Conservation (phyloP, 495 filamentous ascomycete species). For the Talaromyces nanjingensis region DNA sequence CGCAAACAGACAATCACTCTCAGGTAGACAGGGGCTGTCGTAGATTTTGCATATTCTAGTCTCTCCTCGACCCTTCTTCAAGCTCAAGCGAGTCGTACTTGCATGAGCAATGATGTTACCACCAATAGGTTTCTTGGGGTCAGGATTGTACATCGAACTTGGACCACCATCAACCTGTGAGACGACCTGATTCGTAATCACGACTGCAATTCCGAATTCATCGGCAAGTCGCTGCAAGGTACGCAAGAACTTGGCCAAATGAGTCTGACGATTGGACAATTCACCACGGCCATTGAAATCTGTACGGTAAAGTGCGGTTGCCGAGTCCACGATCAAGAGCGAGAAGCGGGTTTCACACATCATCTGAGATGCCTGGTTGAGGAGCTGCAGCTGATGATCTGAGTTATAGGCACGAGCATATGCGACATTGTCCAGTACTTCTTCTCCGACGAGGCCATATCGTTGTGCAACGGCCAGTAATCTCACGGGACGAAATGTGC, state of each 20-base stretch:
- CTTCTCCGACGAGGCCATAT: constrained; percentile 90
- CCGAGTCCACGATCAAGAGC: constrained; percentile 88
- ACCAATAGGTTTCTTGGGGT: constrained; percentile 98
- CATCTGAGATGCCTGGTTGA: constrained; percentile 94
- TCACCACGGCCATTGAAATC: constrained; percentile 95
- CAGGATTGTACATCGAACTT: constrained; percentile 95
- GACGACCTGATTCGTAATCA: constrained; percentile 98
- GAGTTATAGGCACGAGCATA: constrained; percentile 98
- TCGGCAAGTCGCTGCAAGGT: constrained; percentile 90
- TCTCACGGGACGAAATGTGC: constrained; percentile 91
- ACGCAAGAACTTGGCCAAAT: constrained; percentile 96
- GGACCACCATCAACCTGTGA: constrained; percentile 96
- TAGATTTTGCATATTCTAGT: constrained; percentile 98
- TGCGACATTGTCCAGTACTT: constrained; percentile 95
- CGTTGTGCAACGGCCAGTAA: constrained; percentile 85
- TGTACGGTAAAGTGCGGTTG: constrained; percentile 89
- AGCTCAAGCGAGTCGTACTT: constrained; percentile 78
- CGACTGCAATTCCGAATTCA: constrained; percentile 96
- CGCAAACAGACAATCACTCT: constrained; percentile 93
- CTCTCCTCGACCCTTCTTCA: constrained; percentile 93
- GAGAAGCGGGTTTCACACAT: constrained; percentile 99
- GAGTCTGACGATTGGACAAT: constrained; percentile 79
- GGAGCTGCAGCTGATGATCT: constrained; percentile 88
- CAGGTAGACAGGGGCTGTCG: constrained; percentile 92
- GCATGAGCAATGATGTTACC: constrained; percentile 98